These are phyloP conservation scores for Rubia peregrina DNA, from an alignment of 305 asterid genomes.

Conservation along the genomic window DNA sequence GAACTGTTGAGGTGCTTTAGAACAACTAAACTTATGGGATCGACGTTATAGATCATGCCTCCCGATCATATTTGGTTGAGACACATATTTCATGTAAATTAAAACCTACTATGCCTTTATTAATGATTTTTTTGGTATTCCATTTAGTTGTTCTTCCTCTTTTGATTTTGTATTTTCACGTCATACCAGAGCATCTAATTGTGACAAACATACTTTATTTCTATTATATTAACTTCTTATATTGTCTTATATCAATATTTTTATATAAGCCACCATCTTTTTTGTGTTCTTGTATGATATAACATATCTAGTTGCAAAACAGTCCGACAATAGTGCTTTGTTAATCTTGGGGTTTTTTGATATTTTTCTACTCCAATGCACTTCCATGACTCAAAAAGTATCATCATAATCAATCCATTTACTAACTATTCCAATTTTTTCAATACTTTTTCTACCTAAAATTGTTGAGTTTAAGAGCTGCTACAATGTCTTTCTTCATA, in stretches of 20 bases:
- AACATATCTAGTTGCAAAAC: neutral
- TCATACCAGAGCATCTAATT: neutral
- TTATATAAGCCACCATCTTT: neutral
- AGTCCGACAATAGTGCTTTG: neutral
- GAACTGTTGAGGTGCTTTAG: neutral
- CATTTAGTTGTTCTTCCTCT: neutral
- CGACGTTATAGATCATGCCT: neutral
- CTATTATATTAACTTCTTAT: neutral
- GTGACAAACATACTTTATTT: neutral
- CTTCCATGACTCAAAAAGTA: neutral
- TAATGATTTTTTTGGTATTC: neutral
- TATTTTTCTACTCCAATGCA: neutral
- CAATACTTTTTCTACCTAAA: neutral
- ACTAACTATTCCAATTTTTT: neutral
- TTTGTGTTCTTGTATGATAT: neutral
- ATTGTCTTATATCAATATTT: neutral
- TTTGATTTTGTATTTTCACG: neutral
- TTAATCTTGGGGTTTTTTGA: no score
- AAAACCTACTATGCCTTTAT: neutral
- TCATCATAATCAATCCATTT: neutral
- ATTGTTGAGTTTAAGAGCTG: neutral
- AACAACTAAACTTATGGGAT: neutral
- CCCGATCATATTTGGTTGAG: neutral
- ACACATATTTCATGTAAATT: neutral
- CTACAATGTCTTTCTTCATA: no score